These are phyloP conservation scores for Lentinula raphanica DNA, from an alignment of 768 basidiomycete species.

Conservation along the genomic window DNA sequence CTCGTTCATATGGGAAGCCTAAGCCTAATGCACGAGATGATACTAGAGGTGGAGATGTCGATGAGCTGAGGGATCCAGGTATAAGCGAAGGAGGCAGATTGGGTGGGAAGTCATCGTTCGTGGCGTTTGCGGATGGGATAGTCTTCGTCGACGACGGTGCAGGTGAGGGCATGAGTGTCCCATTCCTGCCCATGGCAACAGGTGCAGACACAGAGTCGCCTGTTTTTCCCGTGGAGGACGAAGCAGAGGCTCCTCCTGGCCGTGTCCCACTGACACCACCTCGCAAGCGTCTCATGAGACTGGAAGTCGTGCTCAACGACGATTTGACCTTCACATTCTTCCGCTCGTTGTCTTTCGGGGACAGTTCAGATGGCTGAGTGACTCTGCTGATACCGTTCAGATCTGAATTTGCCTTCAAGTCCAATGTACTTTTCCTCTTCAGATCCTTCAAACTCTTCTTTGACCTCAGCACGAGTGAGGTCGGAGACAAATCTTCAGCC, in stretches of 20 bases:
- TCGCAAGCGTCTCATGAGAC: conserved; percentile 10
- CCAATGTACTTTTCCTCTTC: conserved; percentile 16
- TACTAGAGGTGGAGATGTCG: neutral
- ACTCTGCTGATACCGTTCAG: neutral
- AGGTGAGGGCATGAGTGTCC: conserved; percentile 5
- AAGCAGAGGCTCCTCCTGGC: conserved; percentile 4
- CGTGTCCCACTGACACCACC: conserved; percentile 12
- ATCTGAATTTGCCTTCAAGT: neutral
- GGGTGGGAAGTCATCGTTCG: no score
- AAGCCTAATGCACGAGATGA: neutral
- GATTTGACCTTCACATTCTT: neutral
- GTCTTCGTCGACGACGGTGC: neutral
- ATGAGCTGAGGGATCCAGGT: neutral
- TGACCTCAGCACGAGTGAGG: conserved; percentile 38
- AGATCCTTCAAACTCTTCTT: conserved; percentile 38
- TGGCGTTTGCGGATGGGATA: neutral
- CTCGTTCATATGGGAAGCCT: neutral
- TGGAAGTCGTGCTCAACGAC: conserved; percentile 7
- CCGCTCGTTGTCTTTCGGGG: neutral
- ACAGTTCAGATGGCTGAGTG: neutral
- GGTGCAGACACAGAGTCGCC: neutral
- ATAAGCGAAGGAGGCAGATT: conserved; percentile 1
- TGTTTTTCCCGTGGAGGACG: neutral
- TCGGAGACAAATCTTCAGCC: conserved; percentile 47
- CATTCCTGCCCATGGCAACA: conserved; percentile 1